Conservation (phyloP, 331 rosid genomes). For the Malus hybrid region DNA sequence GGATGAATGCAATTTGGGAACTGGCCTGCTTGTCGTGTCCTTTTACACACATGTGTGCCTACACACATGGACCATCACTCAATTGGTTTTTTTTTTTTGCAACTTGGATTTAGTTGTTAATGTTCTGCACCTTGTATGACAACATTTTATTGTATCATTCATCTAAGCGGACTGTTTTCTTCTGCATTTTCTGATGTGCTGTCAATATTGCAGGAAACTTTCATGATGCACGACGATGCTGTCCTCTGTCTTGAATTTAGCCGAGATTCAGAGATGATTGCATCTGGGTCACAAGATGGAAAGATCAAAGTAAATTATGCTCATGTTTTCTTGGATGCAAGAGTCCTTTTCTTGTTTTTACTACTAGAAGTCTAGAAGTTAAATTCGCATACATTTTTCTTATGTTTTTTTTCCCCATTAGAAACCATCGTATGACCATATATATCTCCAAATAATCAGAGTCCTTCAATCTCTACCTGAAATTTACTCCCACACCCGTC, state of each 20-base stretch:
- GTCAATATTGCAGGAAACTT: constrained; percentile 66
- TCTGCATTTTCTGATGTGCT: constrained; percentile 22
- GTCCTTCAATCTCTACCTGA: background rate
- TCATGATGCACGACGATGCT: constrained; percentile 97
- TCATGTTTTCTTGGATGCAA: constrained; percentile 6
- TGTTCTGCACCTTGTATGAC: background rate
- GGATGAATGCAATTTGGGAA: background rate
- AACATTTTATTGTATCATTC: background rate
- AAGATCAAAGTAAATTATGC: constrained; percentile 77
- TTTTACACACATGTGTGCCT: background rate
- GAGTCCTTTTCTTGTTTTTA: background rate
- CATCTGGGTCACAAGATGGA: constrained; percentile 95
- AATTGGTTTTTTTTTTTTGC: background rate
- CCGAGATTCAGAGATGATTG: constrained; percentile 93
- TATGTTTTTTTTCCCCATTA: background rate
- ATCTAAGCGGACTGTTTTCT: background rate
- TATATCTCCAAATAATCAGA: background rate
- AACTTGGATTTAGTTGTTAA: background rate
- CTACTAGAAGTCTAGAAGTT: background rate
- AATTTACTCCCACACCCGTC: background rate
- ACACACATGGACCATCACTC: background rate
- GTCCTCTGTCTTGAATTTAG: constrained; percentile 94
- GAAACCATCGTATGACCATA: background rate
- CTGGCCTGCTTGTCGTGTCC: background rate
- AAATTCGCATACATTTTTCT: background rate